These are phyloP conservation scores for Epichloe gansuensis DNA, from an alignment of 2,329 filamentous ascomycete genomes.

Conservation along the genomic window DNA sequence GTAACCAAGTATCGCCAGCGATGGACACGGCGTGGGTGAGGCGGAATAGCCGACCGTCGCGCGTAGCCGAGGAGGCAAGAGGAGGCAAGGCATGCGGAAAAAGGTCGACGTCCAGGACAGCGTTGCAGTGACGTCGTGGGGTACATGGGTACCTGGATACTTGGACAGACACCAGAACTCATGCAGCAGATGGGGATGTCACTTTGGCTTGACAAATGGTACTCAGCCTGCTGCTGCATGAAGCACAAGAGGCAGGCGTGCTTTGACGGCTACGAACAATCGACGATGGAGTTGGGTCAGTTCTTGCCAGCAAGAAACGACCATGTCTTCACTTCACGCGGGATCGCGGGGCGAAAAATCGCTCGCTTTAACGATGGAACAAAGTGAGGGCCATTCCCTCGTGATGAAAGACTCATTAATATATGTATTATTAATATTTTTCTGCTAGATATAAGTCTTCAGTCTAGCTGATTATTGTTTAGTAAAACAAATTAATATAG, in stretches of 20 bases:
- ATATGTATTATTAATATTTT: too few species aligned
- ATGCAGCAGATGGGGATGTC: too few species aligned
- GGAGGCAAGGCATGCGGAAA: not conserved
- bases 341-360: not conserved
- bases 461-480: too few species aligned
- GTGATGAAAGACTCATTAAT: too few species aligned
- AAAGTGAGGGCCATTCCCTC: too few species aligned
- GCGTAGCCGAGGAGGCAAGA: slow-evolving; percentile 4
- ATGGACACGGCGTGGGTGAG: not conserved
- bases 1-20: not conserved
- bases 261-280: not conserved
- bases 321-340: not conserved
- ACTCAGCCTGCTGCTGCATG: not conserved
- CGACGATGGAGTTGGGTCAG: not conserved
- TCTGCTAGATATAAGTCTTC: too few species aligned
- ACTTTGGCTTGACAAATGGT: not conserved
- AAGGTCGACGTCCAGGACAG: not conserved
- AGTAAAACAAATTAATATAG: too few species aligned
- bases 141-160: not conserved
- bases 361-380: too few species aligned
- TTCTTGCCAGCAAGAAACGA: not conserved
- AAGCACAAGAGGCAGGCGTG: not conserved
- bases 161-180: not conserved
- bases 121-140: not conserved
- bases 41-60: slow-evolving; percentile 3